Percentiles rank a stretch among this genome's conserved stretches.
Conservation (phyloP, 2,329 filamentous ascomycete genomes). For the Herpotrichia juniperi region DNA sequence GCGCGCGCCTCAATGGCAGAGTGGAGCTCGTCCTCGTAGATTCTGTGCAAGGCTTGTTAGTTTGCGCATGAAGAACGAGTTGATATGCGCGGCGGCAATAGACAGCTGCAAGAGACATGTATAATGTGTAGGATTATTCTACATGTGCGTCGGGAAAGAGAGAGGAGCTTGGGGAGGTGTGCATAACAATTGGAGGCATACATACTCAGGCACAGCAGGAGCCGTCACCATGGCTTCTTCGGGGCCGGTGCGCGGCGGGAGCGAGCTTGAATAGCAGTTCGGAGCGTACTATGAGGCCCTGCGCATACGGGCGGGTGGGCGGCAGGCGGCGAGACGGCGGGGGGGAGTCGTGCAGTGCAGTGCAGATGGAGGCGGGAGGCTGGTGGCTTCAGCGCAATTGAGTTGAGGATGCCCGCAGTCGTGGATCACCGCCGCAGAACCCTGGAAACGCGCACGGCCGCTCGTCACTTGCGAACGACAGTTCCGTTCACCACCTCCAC, state of each 20-base stretch:
- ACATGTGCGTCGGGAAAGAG: background rate
- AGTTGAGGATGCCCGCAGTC: conserved; percentile 5
- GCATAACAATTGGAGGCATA: conserved; percentile 31
- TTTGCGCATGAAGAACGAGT: background rate
- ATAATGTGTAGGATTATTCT: background rate
- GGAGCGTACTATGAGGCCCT: conserved; percentile 11
- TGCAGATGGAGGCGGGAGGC: background rate
- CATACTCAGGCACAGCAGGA: conserved; percentile 52
- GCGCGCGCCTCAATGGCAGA: conserved; percentile 92
- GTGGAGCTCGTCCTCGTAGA: conserved; percentile 91
- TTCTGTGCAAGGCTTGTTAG: conserved; percentile 59
- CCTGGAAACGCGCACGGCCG: too few species aligned
- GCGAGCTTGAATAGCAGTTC: conserved; percentile 7
- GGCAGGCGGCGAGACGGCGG: conserved; percentile 12
- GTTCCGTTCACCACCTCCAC: background rate
- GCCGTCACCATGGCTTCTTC: conserved; percentile 48
- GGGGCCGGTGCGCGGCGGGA: conserved; percentile 27
- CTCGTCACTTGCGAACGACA: conserved; percentile 1
- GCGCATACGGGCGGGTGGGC: conserved; percentile 10
- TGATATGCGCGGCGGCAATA: background rate
- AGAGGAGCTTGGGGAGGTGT: background rate
- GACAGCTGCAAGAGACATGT: background rate
- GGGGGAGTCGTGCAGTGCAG: conserved; percentile 7
- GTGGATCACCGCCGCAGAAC: background rate
- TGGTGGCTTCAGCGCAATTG: background rate